Evolutionary conservation across 768 basidiomycete genomes (phyloP).

Genomic region (Tylopilus rubrobrunneus): DNA sequence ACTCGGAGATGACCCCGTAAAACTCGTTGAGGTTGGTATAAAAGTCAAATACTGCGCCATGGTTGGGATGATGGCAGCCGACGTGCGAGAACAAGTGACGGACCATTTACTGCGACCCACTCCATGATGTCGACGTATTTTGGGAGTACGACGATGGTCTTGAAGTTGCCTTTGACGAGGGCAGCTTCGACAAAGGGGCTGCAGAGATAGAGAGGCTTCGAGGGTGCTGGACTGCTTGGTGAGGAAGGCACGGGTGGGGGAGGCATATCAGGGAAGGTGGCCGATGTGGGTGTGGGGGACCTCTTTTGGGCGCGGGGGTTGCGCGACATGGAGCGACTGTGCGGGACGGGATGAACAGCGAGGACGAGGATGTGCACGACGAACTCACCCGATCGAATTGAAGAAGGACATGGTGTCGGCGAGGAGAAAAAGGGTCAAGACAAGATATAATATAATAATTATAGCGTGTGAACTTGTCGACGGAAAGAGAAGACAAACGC

Average conservation of each 20-base stretch:
- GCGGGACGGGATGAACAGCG: conserved; percentile 3
- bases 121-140: conserved; percentile 96
- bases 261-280: conserved; percentile 47
- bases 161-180: conserved; percentile 96
- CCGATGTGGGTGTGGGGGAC: conserved; percentile 71
- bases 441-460: too few relatives aligned
- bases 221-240: conserved; percentile 23
- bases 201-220: conserved; percentile 82
- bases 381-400: conserved; percentile 70
- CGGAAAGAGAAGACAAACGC: background rate
- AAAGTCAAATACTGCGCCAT: conserved; percentile 82
- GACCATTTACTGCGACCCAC: conserved; percentile 95
- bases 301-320: conserved; percentile 67
- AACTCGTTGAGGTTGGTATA: conserved; percentile 97
- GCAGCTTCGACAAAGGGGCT: conserved; percentile 94
- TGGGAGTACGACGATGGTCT: conserved; percentile 94
- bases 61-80: background rate
- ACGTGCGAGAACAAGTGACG: conserved; percentile 27
- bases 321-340: conserved; percentile 72
- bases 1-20: conserved; percentile 90
- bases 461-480: background rate
- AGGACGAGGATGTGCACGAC: background rate
- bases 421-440: too few relatives aligned
- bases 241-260: conserved; percentile 40
- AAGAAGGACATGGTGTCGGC: conserved; percentile 66